Evolutionary conservation across 2,329 filamentous ascomycete genomes (phyloP), one percentile per base, ranked within the genome.

Genomic region (Rutstroemia sp.): DNA sequence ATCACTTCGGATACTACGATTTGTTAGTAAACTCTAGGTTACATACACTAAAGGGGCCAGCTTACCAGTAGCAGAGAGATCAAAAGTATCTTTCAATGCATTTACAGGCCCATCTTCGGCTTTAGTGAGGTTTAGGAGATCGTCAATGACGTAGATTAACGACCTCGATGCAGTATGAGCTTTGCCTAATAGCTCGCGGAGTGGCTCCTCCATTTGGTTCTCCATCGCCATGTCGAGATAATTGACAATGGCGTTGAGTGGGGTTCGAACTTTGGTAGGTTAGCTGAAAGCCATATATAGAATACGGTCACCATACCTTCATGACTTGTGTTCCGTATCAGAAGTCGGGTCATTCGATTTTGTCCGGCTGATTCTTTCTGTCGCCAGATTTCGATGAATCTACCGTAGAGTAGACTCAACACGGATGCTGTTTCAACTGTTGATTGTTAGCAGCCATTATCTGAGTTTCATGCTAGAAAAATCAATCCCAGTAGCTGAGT

Each of bases 161-260:
- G 90, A 95, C 67, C 95, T 95, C 0, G 91, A 96, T 5, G 91
- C 91, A 0, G 90, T 95, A 67, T 96, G 89, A 0, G 91, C 95
- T 62, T 85, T 86, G 0, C 86, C 79, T 5, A 96, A 75, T 58
- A 94, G 95, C 5, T 96, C 90, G 18, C 92, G 79, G 0, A 89
- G 95, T 67, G 95, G 91, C 16, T 81, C 74, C 60, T 95, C 90
- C 2, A 96, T 74, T 0, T 77, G 74, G 0, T 90, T 90, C 71
- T 96, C 91, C 1, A 96, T 73, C 0, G 91, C 91, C 61, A 96
- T 95, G 64, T 96, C 91, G 1, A 96, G 79, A 63, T 95, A 96
- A 65, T 96, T 96, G 71, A 96, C 94, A 66, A 96, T 95, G 14
- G 91, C 91, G 66, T 96, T 96, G 2, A 96, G 74, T 0, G 91